These are phyloP conservation scores for Houttuynia cordata DNA, from an alignment of 164 flowering plant species.

Conservation along the genomic window DNA sequence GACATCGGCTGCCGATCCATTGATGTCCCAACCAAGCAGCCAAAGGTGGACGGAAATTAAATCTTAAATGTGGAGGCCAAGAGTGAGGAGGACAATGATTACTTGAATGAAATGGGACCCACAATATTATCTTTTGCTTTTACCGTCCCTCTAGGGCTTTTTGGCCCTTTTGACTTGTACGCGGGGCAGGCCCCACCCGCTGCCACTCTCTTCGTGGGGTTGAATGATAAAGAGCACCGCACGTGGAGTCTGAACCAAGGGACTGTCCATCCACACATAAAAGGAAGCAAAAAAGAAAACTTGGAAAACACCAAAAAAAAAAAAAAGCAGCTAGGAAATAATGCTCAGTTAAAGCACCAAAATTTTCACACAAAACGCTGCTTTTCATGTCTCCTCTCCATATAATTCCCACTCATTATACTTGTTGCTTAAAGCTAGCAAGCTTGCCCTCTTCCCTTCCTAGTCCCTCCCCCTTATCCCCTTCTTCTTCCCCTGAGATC, in stretches of 20 bases:
- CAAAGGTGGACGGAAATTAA: too few relatives aligned
- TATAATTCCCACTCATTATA: slow-evolving; percentile 54
- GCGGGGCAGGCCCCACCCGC: slow-evolving; percentile 25
- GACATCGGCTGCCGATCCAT: too few relatives aligned
- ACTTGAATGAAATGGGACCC: slow-evolving; percentile 33
- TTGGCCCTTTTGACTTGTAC: slow-evolving; percentile 40
- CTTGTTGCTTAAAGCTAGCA: slow-evolving; percentile 66
- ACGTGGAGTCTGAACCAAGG: slow-evolving; percentile 77
- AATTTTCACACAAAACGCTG: slow-evolving; percentile 9
- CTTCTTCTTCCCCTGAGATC: slow-evolving; percentile 10
- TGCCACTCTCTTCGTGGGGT: slow-evolving; percentile 50
- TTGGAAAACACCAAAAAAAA: slow-evolving; percentile 1
- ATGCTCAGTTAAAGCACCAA: not conserved
- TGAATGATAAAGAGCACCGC: slow-evolving; percentile 65
- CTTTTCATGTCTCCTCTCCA: slow-evolving; percentile 21
- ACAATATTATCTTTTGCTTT: slow-evolving; percentile 20
- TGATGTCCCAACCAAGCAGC: too few relatives aligned
- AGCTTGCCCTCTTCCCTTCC: too few relatives aligned
- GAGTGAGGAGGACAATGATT: slow-evolving; percentile 23
- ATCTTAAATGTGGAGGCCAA: too few relatives aligned
- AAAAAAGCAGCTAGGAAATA: too few relatives aligned
- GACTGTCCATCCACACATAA: slow-evolving; percentile 46
- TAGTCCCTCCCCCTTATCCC: slow-evolving; percentile 11
- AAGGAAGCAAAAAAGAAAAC: slow-evolving; percentile 8
- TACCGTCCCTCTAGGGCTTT: slow-evolving; percentile 11